Evolutionary conservation across 1,284 basidiomycete genomes (phyloP), one percentile per base, ranked within the genome.

Genomic region (Coniferiporia weirii): DNA sequence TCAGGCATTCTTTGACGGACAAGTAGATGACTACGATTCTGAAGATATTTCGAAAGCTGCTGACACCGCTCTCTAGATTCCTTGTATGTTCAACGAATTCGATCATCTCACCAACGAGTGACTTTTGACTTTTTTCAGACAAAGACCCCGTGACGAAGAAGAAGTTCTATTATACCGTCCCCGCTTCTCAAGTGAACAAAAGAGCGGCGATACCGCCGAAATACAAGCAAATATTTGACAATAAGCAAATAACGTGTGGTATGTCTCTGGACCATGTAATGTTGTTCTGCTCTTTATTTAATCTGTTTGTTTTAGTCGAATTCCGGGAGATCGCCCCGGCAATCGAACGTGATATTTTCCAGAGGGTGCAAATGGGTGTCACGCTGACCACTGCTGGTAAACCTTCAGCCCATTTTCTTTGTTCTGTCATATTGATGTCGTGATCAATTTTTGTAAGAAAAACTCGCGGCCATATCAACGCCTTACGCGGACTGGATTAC

Each of bases 351-450:
- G 87, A 90, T 54, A 83, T 89, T 17, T 90, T 90, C 68, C 85
- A 89, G 65, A 75, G 88, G 38, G 87, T 90, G 10, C 88, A 90
- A 64, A 70, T 89, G 20, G 87, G 87, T 43, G 81, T 89, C 73
- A 74, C 80, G 9, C 73, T 90, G 52, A 85, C 84, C 2, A 77
- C 81, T 15, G 85, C 84, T 65, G 87, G 87, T 85, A 65, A 55
- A 38, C 36, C 10, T 53, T 22, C 35, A 6, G 32, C 7, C 17
- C 6, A 56, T 20, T 22, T 6, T 8, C 19, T 51, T 43, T 27
- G n/a, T 49, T 52, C 13, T 54, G 27, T 27, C 27, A 27, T 27
- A 5, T 27, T 27, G 27, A 27, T 27, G 27, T 20, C 48, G 1
- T 52, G 36, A 43, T 45, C 44, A 57, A 6, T 36, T 32, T 34